Base-by-base conservation (phyloP, 192 early-diverging fungal species). In the Fimicolochytrium jonesii region DNA sequence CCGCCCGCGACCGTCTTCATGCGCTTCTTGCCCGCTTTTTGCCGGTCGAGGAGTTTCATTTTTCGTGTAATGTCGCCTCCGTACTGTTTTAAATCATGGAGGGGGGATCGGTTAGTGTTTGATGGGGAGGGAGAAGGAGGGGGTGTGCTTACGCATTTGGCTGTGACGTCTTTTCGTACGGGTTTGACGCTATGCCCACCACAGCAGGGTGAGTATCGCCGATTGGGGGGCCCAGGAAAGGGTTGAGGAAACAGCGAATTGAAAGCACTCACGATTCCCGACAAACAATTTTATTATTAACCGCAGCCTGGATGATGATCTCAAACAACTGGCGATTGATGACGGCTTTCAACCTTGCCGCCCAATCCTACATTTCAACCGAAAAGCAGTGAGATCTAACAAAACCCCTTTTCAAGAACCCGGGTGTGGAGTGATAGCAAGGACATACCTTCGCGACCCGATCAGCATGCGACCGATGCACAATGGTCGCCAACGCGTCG, bases 11-110 rank as follows among this genome's bases (percentile, higher is more conserved):
- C 86, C 64, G 80, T 79, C 68, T 92, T 93, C 90, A 95, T 90
- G 42, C 88, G 77, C 79, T 97, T 96, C 80, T 98, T 98, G 53
- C 93, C 94, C 51, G 88, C 93, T 76, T 95, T 95, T 76, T 94
- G 92, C 55, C 89, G 90, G 49, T 94, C 87, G 57, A 98, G 68
- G 42, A 98, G 81, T 75, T 98, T 98, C 95, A 97, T 98, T 73
- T 94, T 95, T 25, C 95, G 84, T 1, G 94, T 91, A 13, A 93
- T 85, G 76, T 98, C 95, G 18, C 95, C 95, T 22, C 95, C 94
- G 64, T 98, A 98, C 78, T 85, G 44, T n/a, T n/a, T n/a, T n/a
- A n/a, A n/a, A n/a, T n/a, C n/a, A n/a, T n/a, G n/a, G n/a, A n/a
- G n/a, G n/a, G n/a, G n/a, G n/a, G 6, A 49, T 20, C 28, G 34